These are phyloP conservation scores for Nemania sp. DNA, from an alignment of 2,329 filamentous ascomycete genomes.

Conservation along the genomic window DNA sequence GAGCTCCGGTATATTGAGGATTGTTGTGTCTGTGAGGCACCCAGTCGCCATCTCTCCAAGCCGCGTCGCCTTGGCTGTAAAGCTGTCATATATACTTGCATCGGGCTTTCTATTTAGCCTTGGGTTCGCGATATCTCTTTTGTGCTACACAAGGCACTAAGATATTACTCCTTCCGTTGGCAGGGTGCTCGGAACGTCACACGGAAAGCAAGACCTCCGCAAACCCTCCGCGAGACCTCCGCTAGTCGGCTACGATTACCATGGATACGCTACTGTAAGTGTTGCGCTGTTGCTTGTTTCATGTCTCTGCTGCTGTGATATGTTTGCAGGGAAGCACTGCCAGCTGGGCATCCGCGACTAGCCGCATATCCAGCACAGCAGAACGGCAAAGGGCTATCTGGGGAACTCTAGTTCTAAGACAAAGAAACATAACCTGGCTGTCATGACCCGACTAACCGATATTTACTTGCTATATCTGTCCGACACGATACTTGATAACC, in stretches of 20 bases:
- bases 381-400: background rate
- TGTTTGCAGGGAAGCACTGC: too few species aligned
- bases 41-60: background rate
- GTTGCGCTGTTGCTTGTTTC: slow-evolving; percentile 23
- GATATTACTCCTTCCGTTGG: slow-evolving; percentile 4
- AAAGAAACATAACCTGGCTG: background rate
- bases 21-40: background rate
- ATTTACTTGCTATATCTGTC: background rate
- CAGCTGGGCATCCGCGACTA: too few species aligned
- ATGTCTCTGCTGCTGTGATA: slow-evolving; percentile 13
- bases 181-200: background rate
- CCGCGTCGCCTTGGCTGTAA: background rate
- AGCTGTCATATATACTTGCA: slow-evolving; percentile 4
- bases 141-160: background rate
- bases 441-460: background rate
- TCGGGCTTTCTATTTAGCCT: background rate
- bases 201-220: slow-evolving; percentile 4
- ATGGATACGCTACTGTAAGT: slow-evolving; percentile 69
- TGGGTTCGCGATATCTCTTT: background rate
- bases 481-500: background rate
- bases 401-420: too few species aligned
- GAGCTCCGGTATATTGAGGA: background rate
- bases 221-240: background rate
- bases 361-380: too few species aligned
- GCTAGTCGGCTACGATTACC: slow-evolving; percentile 14